These are phyloP conservation scores for Gentiana macrophylla DNA, from an alignment of 257 asterid genomes.

Conservation along the genomic window DNA sequence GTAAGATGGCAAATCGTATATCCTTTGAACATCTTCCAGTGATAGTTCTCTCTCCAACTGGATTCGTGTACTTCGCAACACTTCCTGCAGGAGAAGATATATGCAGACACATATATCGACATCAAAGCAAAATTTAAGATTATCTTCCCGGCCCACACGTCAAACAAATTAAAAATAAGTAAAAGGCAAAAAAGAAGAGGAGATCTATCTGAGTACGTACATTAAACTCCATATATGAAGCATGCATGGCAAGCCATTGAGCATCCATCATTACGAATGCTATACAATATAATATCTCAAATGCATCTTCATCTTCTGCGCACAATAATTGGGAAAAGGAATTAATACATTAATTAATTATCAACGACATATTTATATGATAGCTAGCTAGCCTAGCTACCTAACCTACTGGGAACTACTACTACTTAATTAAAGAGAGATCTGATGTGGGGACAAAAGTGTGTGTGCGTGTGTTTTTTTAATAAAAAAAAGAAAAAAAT, in stretches of 20 bases:
- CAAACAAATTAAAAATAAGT: neutral
- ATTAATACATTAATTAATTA: no score
- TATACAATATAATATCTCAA: slow-evolving; percentile 71
- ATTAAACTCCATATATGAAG: slow-evolving; percentile 94
- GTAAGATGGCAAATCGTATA: slow-evolving; percentile 83
- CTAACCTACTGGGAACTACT: no score
- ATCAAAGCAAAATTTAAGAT: no score
- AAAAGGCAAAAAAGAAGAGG: slow-evolving; percentile 5
- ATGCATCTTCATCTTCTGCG: slow-evolving; percentile 79
- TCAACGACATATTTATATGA: no score
- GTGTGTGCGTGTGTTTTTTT: no score
- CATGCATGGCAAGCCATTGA: slow-evolving; percentile 97
- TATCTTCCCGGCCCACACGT: neutral
- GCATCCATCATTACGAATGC: slow-evolving; percentile 92
- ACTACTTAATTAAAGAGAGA: no score
- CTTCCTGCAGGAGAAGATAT: slow-evolving; percentile 41
- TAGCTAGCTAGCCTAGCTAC: no score
- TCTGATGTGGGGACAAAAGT: no score
- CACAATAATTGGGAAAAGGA: slow-evolving; percentile 3
- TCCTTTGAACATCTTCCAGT: slow-evolving; percentile 62
- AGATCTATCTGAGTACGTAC: slow-evolving; percentile 16
- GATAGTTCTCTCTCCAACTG: slow-evolving; percentile 90
- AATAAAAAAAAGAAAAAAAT: no score
- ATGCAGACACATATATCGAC: no score
- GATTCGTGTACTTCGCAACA: slow-evolving; percentile 56